Base-by-base conservation (phyloP, 2,329 filamentous ascomycete species). In the Penicillium griseofulvum region DNA sequence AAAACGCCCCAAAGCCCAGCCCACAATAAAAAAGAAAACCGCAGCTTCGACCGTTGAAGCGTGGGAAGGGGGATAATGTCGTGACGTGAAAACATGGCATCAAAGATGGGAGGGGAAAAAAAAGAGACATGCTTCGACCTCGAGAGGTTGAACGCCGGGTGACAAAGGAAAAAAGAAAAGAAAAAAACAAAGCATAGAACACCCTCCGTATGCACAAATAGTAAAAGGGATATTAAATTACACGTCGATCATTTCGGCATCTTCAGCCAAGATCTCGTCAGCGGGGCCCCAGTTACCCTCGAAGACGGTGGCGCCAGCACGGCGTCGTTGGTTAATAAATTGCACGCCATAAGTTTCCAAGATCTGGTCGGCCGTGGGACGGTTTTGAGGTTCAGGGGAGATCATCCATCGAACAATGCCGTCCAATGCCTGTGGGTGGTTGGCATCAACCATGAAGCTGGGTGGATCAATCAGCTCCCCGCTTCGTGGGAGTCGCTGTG, bases 241-340 rank as follows among this genome's bases (percentile, higher is more conserved):
- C 62, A 81, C 78, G 69, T 87, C 85, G 72, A 85, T 83, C 82
- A 87, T 87, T 70, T 87, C 84, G 43, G 82, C 79, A 69, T 82
- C 79, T 63, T 80, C 78, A 24, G 76, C 76, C 52, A 86, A 76
- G 19, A 86, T 78, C 59, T 86, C 82, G 60, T 87, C 87, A 24
- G 82, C 82, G 31, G 93, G 93, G 4, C 94, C 94, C 89, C 92
- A 99, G 71, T 90, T 94, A 59, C 94, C 94, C 76, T 99, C 94
- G 65, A 89, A 99, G 50, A 99, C 87, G 0, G 91, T 97, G n/a
- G 94, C 94, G 42, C 91, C 90, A 11, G 91, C 90, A 52, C 88
- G 86, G 52, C 91, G 86, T 59, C 91, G 86, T 48, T 80, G 77
- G 52, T 86, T 83, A 31, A 95, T 88, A 89, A 94, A 99, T 58